Conservation (phyloP, 768 basidiomycete genomes). For the Suillus subaureus region DNA sequence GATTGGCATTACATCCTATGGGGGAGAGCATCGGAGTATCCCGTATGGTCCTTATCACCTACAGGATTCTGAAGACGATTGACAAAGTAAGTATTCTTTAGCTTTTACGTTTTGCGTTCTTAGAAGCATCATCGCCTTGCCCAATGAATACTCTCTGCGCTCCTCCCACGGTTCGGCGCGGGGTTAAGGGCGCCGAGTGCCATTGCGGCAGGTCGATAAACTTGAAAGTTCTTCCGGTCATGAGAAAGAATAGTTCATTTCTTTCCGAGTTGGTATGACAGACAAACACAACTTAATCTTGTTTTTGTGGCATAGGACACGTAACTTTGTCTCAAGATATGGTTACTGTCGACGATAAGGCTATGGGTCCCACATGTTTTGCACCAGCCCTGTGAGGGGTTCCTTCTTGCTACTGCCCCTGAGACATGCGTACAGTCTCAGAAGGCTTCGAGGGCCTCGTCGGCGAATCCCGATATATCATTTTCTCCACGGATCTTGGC, state of each 20-base stretch:
- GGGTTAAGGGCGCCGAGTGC: slow-evolving; percentile 3
- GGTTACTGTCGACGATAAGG: background rate
- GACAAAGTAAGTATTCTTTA: slow-evolving; percentile 6
- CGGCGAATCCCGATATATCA: background rate
- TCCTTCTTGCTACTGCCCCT: too few relatives aligned
- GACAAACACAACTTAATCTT: slow-evolving; percentile 5
- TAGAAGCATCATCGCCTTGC: slow-evolving; percentile 2
- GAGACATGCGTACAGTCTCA: too few relatives aligned
- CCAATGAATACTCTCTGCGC: background rate
- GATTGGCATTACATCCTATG: too few relatives aligned
- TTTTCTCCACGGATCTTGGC: background rate
- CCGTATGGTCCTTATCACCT: background rate
- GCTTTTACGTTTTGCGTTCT: slow-evolving; percentile 9
- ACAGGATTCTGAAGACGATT: background rate
- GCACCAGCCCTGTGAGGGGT: background rate
- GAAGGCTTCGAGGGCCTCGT: background rate
- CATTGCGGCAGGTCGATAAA: background rate
- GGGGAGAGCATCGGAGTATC: background rate
- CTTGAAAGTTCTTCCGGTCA: background rate
- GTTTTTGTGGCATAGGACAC: background rate
- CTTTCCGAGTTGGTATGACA: background rate
- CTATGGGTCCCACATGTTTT: background rate
- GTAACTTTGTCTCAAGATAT: background rate
- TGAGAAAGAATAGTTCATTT: background rate
- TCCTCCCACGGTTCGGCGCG: slow-evolving; percentile 1